A percentile compares a stretch with the other conserved stretches of the same genome.
phyloP scores from a whole-genome alignment of 352 stramenopile genomes.

The Phytophthora citricola region DNA sequence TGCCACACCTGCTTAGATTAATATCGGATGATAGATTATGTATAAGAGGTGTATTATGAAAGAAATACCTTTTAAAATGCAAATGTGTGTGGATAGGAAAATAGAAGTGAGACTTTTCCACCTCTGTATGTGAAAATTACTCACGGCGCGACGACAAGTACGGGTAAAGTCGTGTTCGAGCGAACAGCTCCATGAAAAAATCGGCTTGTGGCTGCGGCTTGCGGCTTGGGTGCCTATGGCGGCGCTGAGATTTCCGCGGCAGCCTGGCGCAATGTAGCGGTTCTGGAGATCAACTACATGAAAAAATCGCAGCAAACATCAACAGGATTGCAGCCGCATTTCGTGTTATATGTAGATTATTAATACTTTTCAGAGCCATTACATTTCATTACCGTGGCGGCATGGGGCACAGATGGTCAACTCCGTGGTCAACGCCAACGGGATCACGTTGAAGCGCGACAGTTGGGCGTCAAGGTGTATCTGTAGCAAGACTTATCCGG shows the following conservation, averaged over 20 bases:
- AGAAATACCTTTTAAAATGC: neutral
- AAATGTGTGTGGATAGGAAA: neutral
- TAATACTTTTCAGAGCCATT: neutral
- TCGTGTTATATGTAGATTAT: neutral
- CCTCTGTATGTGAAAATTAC: constrained; percentile 9
- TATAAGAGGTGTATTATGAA: constrained; percentile 3
- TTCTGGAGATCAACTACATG: neutral
- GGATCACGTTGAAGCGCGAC: constrained; percentile 27
- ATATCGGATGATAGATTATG: constrained; percentile 4
- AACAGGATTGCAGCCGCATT: neutral
- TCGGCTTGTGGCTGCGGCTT: constrained; percentile 6
- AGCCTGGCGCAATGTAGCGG: neutral
- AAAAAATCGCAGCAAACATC: neutral
- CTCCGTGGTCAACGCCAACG: constrained; percentile 9
- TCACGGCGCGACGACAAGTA: constrained; percentile 12
- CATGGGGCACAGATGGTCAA: neutral
- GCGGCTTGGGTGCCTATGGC: neutral
- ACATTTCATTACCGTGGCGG: neutral
- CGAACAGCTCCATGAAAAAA: constrained; percentile 5
- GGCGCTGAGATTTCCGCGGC: neutral
- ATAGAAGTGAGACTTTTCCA: neutral
- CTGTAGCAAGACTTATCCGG: constrained; percentile 2
- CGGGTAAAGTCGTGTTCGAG: constrained; percentile 20
- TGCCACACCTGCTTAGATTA: constrained; percentile 14
- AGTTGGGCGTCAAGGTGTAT: constrained; percentile 8